Evolutionary conservation across 116 monocot species (phyloP), one percentile per base, ranked within the genome.

Genomic region (Posidonia oceanica): DNA sequence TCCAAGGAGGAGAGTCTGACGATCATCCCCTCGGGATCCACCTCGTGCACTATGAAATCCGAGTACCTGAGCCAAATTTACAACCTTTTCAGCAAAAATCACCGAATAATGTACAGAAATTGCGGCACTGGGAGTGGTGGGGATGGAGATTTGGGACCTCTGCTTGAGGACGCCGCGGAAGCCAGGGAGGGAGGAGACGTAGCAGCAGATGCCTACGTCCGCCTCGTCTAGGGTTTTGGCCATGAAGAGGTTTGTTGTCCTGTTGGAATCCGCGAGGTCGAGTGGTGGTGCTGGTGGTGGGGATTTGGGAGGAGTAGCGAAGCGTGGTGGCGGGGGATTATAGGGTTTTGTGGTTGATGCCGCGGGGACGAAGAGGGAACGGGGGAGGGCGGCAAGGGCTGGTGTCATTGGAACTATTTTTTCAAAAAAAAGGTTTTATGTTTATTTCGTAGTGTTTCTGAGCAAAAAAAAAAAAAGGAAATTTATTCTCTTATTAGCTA

Each of bases 31-130:
- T 90, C 86, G 37, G 22, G 66, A 74, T 79, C 86, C 21, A 99
- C 98, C 64, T 93, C 98, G 64, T 88, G 87, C 14, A 98, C 98
- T 64, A 99, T 83, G 77, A 99, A 99, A 84, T 99, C 98, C 48
- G 93, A 67, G 51, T 99, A 99, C 74, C 93, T 94, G 22, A 38
- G 29, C 64, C 52, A 63, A 58, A 7, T 7, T 2, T 15, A 11
- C 17, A 20, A n/a, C 58, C 58, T 17, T 18, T 18, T 14, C 18
- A 68, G 15, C 37, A 63, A 62, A 39, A 52, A 3, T 57, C 39
- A 21, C 14, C 18, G 36, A n/a, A 80, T 4, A 22, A 22, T 10
- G 15, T 7, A 66, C 7, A 17, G 11, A 39, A 60, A 63, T 17
- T 15, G 42, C 5, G 16, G 23, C 53, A 55, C n/a, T 16, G 44